Conservation (phyloP, 2,329 filamentous ascomycete species). For the Colletotrichum cordylinicola region DNA sequence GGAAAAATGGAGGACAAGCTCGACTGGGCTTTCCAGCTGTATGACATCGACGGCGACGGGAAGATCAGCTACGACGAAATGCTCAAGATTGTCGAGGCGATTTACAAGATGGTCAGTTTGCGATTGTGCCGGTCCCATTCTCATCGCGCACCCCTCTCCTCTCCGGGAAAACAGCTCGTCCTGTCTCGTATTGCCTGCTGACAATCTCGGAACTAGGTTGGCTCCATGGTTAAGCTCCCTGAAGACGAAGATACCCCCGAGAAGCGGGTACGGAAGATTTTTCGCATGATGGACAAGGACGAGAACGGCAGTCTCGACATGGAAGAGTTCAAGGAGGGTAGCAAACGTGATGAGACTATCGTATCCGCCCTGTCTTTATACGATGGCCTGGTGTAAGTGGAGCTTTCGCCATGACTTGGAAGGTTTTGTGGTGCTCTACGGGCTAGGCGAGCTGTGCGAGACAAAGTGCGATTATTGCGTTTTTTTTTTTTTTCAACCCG, state of each 20-base stretch:
- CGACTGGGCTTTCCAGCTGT: constrained; percentile 99
- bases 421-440: not conserved
- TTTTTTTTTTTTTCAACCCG: not conserved
- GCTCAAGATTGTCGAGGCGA: constrained; percentile 97
- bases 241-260: constrained; percentile 99
- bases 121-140: not conserved
- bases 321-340: constrained; percentile 98
- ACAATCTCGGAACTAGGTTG: constrained; percentile 66
- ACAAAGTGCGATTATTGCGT: not conserved
- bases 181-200: not conserved
- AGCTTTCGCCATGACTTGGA: not conserved
- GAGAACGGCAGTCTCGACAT: constrained; percentile 97
- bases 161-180: not conserved
- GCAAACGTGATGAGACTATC: constrained; percentile 98
- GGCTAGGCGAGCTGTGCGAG: constrained; percentile 9
- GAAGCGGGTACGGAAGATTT: constrained; percentile 98
- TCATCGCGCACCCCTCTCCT: not conserved
- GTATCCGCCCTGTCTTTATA: constrained; percentile 96
- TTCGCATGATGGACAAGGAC: constrained; percentile 99
- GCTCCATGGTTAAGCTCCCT: constrained; percentile 98
- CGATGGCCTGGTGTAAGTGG: constrained; percentile 81
- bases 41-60: constrained; percentile 98
- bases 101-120: constrained; percentile 92
- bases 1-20: constrained; percentile 99
- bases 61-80: constrained; percentile 99